phyloP scores from a whole-genome alignment of 1,284 basidiomycete genomes.

The Apiotrichum porosum region DNA sequence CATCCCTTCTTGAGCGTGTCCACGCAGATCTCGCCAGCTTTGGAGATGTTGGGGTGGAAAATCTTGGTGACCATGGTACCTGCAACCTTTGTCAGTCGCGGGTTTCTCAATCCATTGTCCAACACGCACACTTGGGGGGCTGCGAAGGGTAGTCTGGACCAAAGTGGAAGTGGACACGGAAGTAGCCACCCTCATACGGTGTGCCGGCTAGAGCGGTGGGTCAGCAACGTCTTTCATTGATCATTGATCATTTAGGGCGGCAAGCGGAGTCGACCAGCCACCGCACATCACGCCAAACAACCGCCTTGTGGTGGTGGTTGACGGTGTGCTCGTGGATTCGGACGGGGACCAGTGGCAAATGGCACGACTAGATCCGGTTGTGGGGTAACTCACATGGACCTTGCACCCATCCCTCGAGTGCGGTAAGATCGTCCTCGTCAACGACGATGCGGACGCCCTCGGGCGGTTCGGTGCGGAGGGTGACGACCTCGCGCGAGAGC shows the following conservation, averaged over 20 bases:
- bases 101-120: neutral
- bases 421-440: conserved; percentile 63
- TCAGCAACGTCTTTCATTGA: too few relatives aligned
- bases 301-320: neutral
- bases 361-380: too few relatives aligned
- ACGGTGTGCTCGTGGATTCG: neutral
- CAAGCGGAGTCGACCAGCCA: too few relatives aligned
- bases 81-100: conserved; percentile 37
- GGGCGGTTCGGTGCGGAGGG: conserved; percentile 71
- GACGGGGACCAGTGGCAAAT: too few relatives aligned
- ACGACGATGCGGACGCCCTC: conserved; percentile 81
- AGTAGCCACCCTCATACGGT: conserved; percentile 87
- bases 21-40: conserved; percentile 87
- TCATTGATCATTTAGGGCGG: too few relatives aligned
- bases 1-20: conserved; percentile 97
- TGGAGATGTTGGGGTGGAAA: conserved; percentile 93
- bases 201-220: conserved; percentile 74
- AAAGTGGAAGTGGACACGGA: conserved; percentile 78
- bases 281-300: too few relatives aligned
- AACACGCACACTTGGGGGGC: conserved; percentile 78
- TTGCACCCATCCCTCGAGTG: conserved; percentile 44
- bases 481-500: conserved; percentile 74
- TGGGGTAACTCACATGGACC: conserved; percentile 44
- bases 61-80: conserved; percentile 89
- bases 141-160: conserved; percentile 78